Base-by-base conservation (phyloP, 257 asterid genomes). In the Primulina eburnea region DNA sequence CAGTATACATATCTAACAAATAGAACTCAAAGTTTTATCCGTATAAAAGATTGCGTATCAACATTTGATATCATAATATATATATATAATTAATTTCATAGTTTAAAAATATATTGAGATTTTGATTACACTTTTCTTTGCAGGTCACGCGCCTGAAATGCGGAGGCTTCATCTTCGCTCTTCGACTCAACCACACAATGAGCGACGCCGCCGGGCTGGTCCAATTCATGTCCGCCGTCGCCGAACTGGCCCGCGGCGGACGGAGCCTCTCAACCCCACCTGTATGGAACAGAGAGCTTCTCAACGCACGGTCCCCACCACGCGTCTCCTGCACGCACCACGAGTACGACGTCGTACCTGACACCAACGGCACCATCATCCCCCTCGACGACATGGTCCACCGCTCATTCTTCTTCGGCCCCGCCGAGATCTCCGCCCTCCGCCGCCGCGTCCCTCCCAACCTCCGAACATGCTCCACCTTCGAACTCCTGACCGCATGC, bases 91-190 rank as follows among this genome's bases (percentile, higher is more conserved):
- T 28, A 28, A 28, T 28, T 28, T 28, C 30, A 28, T 28, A 0
- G 30, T 28, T 1, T 28, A 28, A 28, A 28, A 28, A 28, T 28
- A 28, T 28, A 28, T 3, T 28, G 4, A 28, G 30, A 28, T 12
- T 71, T 52, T 33, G 57, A n/a, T n/a, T 11, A 4, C 26, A 24
- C 14, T 9, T 7, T 21, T 14, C 43, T 63, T 7, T 47, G 66
- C 59, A 85, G 95, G 95, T 89, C 47, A 89, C 96, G 2, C 95
- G 90, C 21, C 78, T 89, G 1, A 79, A 8, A 35, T 89, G 96
- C 43, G 95, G 90, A 4, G 88, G 96, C 12, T 88, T 86, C 60
- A 80, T 88, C 28, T 78, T 90, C 0, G 89, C 89, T 1, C 60
- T 86, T 32, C 89, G 90, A 34, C 83, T 82, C 17, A 86, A 88